phyloP scores from a whole-genome alignment of 768 basidiomycete species.

The Tremella mesenterica region DNA sequence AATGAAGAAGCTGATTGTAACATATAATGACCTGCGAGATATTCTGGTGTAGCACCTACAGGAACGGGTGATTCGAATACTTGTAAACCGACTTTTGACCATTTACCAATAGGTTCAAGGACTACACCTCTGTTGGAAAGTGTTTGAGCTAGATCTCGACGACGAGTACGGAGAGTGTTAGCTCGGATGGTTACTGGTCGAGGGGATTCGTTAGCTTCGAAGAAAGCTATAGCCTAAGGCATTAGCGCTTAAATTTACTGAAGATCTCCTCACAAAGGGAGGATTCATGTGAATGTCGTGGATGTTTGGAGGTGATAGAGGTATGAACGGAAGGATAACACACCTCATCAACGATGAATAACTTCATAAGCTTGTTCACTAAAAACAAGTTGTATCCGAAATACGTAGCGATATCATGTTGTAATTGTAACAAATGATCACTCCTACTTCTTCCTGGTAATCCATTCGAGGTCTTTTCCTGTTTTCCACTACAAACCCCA shows the following conservation, averaged over 20 bases:
- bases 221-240: slow-evolving; percentile 85
- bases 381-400: slow-evolving; percentile 97
- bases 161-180: slow-evolving; percentile 85
- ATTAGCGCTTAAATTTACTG: neutral
- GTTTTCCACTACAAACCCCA: slow-evolving; percentile 37
- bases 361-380: slow-evolving; percentile 82
- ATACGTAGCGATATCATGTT: slow-evolving; percentile 84
- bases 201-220: slow-evolving; percentile 91
- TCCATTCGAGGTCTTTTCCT: slow-evolving; percentile 39
- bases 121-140: slow-evolving; percentile 94
- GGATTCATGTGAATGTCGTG: neutral
- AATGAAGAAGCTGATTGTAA: slow-evolving; percentile 98
- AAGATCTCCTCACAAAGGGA: too few relatives aligned
- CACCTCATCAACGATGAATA: slow-evolving; percentile 89
- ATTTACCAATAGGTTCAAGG: slow-evolving; percentile 96
- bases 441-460: slow-evolving; percentile 61
- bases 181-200: slow-evolving; percentile 96
- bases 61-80: slow-evolving; percentile 94
- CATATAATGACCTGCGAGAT: slow-evolving; percentile 98
- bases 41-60: slow-evolving; percentile 96
- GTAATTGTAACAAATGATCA: slow-evolving; percentile 79
- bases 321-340: slow-evolving; percentile 16
- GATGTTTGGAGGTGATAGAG: neutral
- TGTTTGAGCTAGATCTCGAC: slow-evolving; percentile 86
- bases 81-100: slow-evolving; percentile 98